These are phyloP conservation scores for Dactylellina drechsleri DNA, from an alignment of 2,329 filamentous ascomycete species.

Conservation along the genomic window DNA sequence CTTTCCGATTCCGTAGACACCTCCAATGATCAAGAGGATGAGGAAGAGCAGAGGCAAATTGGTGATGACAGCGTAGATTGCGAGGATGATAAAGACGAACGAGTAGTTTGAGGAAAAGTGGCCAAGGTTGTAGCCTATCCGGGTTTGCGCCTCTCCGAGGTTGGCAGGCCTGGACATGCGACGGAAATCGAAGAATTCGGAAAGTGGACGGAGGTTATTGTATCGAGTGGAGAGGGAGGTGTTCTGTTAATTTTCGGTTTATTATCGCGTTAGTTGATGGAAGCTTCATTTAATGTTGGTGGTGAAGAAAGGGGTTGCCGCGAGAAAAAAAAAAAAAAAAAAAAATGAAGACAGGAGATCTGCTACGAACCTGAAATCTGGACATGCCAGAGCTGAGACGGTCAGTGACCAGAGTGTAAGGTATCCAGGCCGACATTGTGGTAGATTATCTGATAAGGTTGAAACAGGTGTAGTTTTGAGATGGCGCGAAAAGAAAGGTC, in stretches of 20 bases:
- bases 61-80: slow-evolving; percentile 91
- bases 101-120: slow-evolving; percentile 99
- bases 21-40: slow-evolving; percentile 84
- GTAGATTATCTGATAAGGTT: neutral
- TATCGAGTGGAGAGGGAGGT: slow-evolving; percentile 79
- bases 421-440: slow-evolving; percentile 46
- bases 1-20: slow-evolving; percentile 91
- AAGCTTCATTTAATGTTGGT: slow-evolving; percentile 10
- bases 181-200: slow-evolving; percentile 96
- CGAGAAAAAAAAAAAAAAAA: neutral
- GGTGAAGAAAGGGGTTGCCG: slow-evolving; percentile 26
- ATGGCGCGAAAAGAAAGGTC: slow-evolving; percentile 5
- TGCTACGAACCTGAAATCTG: slow-evolving; percentile 42
- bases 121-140: slow-evolving; percentile 95
- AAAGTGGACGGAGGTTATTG: slow-evolving; percentile 87
- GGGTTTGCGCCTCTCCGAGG: slow-evolving; percentile 87
- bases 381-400: slow-evolving; percentile 51
- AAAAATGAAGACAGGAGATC: neutral
- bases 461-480: neutral
- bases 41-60: slow-evolving; percentile 89
- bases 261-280: slow-evolving; percentile 18
- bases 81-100: slow-evolving; percentile 90
- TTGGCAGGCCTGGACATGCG: slow-evolving; percentile 92
- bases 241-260: slow-evolving; percentile 28
- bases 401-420: slow-evolving; percentile 48